These are phyloP conservation scores for Kwoniella dendrophila DNA, from an alignment of 768 basidiomycete genomes.

Conservation along the genomic window DNA sequence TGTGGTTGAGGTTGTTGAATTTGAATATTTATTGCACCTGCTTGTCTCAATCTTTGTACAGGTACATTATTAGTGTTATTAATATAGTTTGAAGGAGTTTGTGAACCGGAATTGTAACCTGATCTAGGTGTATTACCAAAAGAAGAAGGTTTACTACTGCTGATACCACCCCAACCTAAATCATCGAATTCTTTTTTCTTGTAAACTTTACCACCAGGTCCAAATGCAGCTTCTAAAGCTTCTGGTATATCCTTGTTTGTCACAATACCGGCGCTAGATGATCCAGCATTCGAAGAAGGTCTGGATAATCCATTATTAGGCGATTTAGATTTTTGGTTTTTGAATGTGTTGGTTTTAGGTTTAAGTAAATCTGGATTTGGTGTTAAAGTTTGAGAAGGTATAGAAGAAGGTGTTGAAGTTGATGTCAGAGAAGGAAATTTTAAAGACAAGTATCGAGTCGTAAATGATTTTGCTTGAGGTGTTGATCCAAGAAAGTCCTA, in stretches of 20 bases:
- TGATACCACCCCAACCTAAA: slow-evolving; percentile 15
- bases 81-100: too few species aligned
- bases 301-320: neutral
- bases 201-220: slow-evolving; percentile 46
- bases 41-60: slow-evolving; percentile 8
- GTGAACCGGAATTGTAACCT: slow-evolving; percentile 17
- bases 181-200: slow-evolving; percentile 44
- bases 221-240: slow-evolving; percentile 41
- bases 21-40: slow-evolving; percentile 24
- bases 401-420: neutral
- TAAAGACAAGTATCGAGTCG: slow-evolving; percentile 34
- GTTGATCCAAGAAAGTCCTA: slow-evolving; percentile 52
- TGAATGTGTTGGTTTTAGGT: neutral
- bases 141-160: too few species aligned
- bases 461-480: slow-evolving; percentile 43
- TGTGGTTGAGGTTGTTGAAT: slow-evolving; percentile 4
- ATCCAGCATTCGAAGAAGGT: slow-evolving; percentile 2
- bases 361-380: slow-evolving; percentile 1
- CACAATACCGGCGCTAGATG: neutral
- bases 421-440: slow-evolving; percentile 41
- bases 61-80: neutral
- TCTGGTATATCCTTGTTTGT: slow-evolving; percentile 16
- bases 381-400: neutral
- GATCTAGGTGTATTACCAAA: neutral
- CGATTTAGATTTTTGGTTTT: slow-evolving; percentile 6